Evolutionary conservation across 305 asterid genomes (phyloP).

Genomic region (Plantago lanceolata): DNA sequence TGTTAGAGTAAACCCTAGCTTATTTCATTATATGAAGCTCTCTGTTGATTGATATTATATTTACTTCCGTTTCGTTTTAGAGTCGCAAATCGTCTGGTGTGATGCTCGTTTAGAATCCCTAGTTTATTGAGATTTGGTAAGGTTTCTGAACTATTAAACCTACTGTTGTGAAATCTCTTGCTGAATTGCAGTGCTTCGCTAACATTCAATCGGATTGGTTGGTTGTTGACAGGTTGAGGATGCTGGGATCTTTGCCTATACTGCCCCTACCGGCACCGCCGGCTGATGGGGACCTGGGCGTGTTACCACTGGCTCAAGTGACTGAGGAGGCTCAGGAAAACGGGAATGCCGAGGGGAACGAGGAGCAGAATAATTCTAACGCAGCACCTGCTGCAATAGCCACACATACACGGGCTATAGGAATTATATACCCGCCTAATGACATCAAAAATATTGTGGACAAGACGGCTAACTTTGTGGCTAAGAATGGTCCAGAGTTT

Average conservation of each 20-base stretch:
- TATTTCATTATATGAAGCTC: too few relatives aligned
- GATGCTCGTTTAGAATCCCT: background rate
- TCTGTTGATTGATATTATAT: too few relatives aligned
- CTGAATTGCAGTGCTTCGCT: background rate
- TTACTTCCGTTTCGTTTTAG: background rate
- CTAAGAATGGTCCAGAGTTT: conserved; percentile 81
- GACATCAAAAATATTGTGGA: conserved; percentile 87
- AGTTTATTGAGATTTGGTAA: background rate
- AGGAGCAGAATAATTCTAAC: conserved; percentile 29
- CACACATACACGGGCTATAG: conserved; percentile 76
- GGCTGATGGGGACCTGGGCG: conserved; percentile 66
- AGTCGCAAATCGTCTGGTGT: too few relatives aligned
- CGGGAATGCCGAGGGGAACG: conserved; percentile 25
- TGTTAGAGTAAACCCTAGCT: background rate
- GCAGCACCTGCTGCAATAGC: conserved; percentile 58
- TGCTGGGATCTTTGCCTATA: conserved; percentile 64
- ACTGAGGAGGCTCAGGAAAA: conserved; percentile 35
- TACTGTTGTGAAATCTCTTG: background rate
- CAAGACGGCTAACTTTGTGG: conserved; percentile 82
- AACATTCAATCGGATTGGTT: background rate
- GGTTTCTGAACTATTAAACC: background rate
- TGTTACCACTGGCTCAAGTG: conserved; percentile 53
- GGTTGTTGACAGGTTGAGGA: conserved; percentile 29
- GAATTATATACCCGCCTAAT: conserved; percentile 85
- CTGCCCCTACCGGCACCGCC: conserved; percentile 85